Percentiles rank a stretch among this genome's conserved stretches.
Evolutionary conservation across 148 eudicot species (phyloP).

Genomic region (Rhododendron williamsianum): DNA sequence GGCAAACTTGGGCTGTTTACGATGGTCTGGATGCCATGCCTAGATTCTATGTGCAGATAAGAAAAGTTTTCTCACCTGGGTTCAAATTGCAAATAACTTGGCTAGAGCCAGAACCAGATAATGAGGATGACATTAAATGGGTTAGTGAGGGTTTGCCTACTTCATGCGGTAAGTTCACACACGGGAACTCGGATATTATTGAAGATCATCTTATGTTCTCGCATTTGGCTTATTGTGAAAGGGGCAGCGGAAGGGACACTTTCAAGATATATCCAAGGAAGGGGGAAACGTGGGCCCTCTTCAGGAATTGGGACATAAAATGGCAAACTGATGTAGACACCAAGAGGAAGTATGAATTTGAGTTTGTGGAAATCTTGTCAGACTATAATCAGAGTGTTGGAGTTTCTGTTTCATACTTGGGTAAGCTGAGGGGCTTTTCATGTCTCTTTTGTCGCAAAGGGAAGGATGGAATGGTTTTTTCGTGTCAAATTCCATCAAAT

Average conservation of each 20-base stretch:
- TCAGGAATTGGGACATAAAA: constrained; percentile 59
- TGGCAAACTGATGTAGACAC: constrained; percentile 39
- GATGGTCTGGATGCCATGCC: constrained; percentile 84
- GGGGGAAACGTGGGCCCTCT: constrained; percentile 84
- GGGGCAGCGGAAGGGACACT: constrained; percentile 27
- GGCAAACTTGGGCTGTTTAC: constrained; percentile 79
- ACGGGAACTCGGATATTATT: constrained; percentile 37
- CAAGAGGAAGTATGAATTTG: constrained; percentile 50
- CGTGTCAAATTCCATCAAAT: constrained; percentile 25
- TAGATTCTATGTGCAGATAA: constrained; percentile 74
- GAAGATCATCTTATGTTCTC: constrained; percentile 63
- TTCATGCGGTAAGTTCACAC: constrained; percentile 61
- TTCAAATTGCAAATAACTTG: constrained; percentile 67
- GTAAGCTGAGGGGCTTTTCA: constrained; percentile 61
- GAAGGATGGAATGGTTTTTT: constrained; percentile 22
- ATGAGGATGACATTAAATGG: constrained; percentile 44
- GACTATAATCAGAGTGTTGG: constrained; percentile 45
- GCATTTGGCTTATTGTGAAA: constrained; percentile 48
- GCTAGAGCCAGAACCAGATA: constrained; percentile 67
- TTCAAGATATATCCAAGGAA: constrained; percentile 51
- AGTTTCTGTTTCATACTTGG: constrained; percentile 46
- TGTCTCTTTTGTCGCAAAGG: constrained; percentile 45
- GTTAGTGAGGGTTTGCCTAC: constrained; percentile 44
- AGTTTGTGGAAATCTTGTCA: constrained; percentile 62
- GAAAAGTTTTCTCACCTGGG: constrained; percentile 26